Evolutionary conservation across 371 early-diverging fungal species (phyloP).

Genomic region (Mortierella sp.): DNA sequence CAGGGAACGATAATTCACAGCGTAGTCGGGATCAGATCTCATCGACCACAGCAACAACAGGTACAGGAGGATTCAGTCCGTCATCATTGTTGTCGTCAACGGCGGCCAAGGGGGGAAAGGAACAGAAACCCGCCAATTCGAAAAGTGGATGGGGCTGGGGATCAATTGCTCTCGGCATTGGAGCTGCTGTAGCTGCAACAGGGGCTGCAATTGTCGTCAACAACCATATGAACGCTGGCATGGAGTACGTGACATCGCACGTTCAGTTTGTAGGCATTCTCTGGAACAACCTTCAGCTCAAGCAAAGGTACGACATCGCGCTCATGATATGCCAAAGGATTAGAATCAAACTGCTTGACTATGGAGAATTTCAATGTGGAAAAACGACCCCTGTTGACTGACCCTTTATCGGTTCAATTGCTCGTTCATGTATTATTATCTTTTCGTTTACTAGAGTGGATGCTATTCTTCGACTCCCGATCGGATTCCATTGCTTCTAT

Average conservation of each 20-base stretch:
- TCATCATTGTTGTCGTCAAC: conserved; percentile 30
- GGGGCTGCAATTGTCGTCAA: conserved; percentile 64
- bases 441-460: conserved; percentile 53
- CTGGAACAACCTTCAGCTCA: conserved; percentile 41
- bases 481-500: conserved; percentile 70
- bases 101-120: conserved; percentile 17
- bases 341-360: no score
- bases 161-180: conserved; percentile 61
- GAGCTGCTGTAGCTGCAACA: conserved; percentile 65
- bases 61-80: conserved; percentile 10
- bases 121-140: conserved; percentile 12
- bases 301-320: conserved; percentile 25
- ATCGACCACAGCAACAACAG: neutral
- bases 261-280: conserved; percentile 66
- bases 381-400: neutral
- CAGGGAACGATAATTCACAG: neutral
- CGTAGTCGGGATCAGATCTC: neutral
- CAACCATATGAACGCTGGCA: conserved; percentile 58
- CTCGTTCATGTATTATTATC: no score
- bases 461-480: conserved; percentile 54
- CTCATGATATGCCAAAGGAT: neutral
- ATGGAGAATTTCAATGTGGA: no score
- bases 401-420: neutral
- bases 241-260: conserved; percentile 63
- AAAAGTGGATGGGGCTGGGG: conserved; percentile 62